Evolutionary conservation across 2,329 filamentous ascomycete species (phyloP).

Genomic region (Blastomyces silverae): DNA sequence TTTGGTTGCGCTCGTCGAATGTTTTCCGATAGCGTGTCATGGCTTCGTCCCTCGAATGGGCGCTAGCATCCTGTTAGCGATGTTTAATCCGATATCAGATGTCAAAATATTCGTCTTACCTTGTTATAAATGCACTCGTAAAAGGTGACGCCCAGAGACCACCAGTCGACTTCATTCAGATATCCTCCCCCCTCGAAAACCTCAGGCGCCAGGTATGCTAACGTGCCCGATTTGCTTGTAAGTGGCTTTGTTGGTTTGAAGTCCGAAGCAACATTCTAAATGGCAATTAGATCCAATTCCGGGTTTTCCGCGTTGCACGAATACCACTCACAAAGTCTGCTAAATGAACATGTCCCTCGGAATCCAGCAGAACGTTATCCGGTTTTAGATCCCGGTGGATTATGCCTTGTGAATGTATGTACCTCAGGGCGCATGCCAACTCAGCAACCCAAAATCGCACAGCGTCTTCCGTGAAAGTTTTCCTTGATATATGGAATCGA

Average conservation of each 20-base stretch:
- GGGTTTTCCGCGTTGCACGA: neutral
- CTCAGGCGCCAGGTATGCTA: conserved; percentile 92
- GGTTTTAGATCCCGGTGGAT: conserved; percentile 89
- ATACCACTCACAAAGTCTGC: conserved; percentile 78
- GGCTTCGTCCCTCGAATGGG: conserved; percentile 85
- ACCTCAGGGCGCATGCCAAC: conserved; percentile 81
- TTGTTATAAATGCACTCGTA: conserved; percentile 99
- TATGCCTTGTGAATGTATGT: conserved; percentile 78
- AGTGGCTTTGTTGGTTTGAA: conserved; percentile 73
- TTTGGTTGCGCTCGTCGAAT: conserved; percentile 77
- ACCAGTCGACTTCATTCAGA: conserved; percentile 89
- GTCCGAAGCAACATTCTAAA: conserved; percentile 91
- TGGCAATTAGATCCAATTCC: conserved; percentile 18
- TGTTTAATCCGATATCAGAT: neutral
- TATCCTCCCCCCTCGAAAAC: conserved; percentile 91
- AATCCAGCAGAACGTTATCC: conserved; percentile 81
- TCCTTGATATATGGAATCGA: conserved; percentile 94
- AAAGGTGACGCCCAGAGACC: conserved; percentile 95
- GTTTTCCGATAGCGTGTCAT: conserved; percentile 69
- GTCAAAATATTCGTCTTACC: conserved; percentile 46
- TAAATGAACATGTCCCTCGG: conserved; percentile 89
- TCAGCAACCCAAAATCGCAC: conserved; percentile 97
- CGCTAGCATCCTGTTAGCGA: conserved; percentile 51
- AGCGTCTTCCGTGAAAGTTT: conserved; percentile 95
- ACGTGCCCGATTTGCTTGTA: conserved; percentile 91